Evolutionary conservation across 345 rosid genomes (phyloP).

Genomic region (Eucalyptus coolabah): DNA sequence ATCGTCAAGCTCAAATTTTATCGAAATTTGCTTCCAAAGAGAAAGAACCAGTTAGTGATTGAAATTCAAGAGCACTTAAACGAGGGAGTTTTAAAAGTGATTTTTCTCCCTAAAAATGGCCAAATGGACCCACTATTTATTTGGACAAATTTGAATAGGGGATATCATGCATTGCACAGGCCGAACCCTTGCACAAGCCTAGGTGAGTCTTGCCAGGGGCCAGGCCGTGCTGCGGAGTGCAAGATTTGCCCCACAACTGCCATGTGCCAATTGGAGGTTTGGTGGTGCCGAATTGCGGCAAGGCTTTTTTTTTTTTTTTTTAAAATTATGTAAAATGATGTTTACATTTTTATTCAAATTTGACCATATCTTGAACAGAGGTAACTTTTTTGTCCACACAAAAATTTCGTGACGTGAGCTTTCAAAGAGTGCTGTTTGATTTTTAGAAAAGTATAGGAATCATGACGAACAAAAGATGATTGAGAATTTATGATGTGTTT

Average conservation of each 20-base stretch:
- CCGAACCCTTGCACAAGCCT: neutral
- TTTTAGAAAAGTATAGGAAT: neutral
- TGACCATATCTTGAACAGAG: neutral
- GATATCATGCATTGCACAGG: neutral
- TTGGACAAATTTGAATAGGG: neutral
- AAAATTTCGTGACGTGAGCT: neutral
- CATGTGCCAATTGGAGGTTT: no score
- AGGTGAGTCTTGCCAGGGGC: no score
- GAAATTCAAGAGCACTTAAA: neutral
- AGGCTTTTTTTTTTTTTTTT: no score
- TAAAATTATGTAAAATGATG: no score
- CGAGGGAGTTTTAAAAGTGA: neutral
- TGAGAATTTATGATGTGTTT: neutral
- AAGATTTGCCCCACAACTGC: no score
- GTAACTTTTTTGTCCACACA: accelerated
- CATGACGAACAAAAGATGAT: accelerated
- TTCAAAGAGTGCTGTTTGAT: neutral
- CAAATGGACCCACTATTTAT: neutral
- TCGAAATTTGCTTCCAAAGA: neutral
- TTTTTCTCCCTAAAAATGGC: no score
- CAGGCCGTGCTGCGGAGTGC: no score
- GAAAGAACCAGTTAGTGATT: neutral
- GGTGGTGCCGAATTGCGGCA: neutral
- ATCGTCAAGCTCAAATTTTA: neutral
- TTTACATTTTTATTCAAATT: neutral